Percentiles rank a stretch among this genome's conserved stretches.
phyloP scores from a whole-genome alignment of 164 flowering plant species.

The Piper longum region DNA sequence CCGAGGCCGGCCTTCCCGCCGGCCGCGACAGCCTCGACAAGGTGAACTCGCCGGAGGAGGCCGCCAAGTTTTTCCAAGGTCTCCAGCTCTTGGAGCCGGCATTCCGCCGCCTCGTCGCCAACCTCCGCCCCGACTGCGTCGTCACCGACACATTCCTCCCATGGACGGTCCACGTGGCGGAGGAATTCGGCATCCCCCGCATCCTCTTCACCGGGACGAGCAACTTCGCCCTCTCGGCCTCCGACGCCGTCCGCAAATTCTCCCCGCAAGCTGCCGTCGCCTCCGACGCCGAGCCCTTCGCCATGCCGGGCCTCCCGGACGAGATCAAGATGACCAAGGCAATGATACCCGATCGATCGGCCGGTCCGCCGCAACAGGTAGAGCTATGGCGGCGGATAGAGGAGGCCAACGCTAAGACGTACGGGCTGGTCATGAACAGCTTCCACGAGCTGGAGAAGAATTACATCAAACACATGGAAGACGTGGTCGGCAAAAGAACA shows the following conservation, averaged over 20 bases:
- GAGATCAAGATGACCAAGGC: slow-evolving; percentile 12
- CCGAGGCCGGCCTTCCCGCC: slow-evolving; percentile 1
- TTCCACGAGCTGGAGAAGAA: slow-evolving; percentile 26
- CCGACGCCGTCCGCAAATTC: slow-evolving; percentile 9
- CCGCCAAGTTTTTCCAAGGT: slow-evolving; percentile 14
- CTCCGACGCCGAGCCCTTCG: slow-evolving; percentile 28
- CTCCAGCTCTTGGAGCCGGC: background rate
- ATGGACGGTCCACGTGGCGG: slow-evolving; percentile 34
- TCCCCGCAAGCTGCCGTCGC: slow-evolving; percentile 20
- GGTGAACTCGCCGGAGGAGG: slow-evolving; percentile 1
- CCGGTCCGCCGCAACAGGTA: too few species aligned
- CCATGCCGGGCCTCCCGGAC: slow-evolving; percentile 35
- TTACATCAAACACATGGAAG: slow-evolving; percentile 12
- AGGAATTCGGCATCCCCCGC: slow-evolving; percentile 30
- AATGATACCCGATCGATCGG: slow-evolving; percentile 12
- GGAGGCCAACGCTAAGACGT: slow-evolving; percentile 13
- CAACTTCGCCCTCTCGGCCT: slow-evolving; percentile 21
- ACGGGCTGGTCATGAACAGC: slow-evolving; percentile 22
- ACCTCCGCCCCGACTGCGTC: slow-evolving; percentile 3
- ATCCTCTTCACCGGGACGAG: slow-evolving; percentile 34
- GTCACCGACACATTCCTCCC: slow-evolving; percentile 44
- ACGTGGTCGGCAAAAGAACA: slow-evolving; percentile 9
- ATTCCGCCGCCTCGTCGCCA: background rate
- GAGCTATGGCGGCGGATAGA: background rate
- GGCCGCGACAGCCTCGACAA: background rate